Evolutionary conservation across 208 protist genomes (phyloP).

Genomic region (Strigomonas culicis): DNA sequence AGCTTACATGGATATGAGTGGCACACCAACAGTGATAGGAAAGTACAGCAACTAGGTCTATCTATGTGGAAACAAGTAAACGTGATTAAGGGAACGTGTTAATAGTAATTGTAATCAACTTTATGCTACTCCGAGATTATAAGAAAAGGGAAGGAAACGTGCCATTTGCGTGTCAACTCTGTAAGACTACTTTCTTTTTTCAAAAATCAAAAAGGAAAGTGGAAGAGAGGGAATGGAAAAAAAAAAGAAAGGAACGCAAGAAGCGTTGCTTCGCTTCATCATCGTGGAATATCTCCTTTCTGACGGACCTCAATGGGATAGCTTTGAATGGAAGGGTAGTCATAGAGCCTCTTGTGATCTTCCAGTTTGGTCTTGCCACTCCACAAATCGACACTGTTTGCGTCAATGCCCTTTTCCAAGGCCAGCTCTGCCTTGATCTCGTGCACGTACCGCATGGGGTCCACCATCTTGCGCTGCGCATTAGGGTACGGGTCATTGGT

Average conservation of each 20-base stretch:
- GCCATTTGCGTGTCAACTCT: neutral
- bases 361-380: constrained; percentile 84
- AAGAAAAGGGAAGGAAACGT: neutral
- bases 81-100: neutral
- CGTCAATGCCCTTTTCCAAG: constrained; percentile 81
- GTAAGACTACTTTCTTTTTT: neutral
- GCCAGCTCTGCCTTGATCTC: constrained; percentile 86
- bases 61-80: neutral
- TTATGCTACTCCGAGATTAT: neutral
- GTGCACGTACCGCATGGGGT: constrained; percentile 88
- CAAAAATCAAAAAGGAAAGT: neutral
- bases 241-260: neutral
- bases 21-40: neutral
- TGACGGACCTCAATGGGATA: constrained; percentile 91
- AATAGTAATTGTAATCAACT: neutral
- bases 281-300: constrained; percentile 83
- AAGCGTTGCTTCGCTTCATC: constrained; percentile 5
- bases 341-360: constrained; percentile 86
- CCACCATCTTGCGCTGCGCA: constrained; percentile 88
- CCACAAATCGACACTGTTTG: constrained; percentile 77
- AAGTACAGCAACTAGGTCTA: neutral
- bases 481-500: constrained; percentile 86
- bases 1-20: neutral
- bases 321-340: constrained; percentile 86
- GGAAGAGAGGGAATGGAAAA: neutral